A percentile compares a stretch with the other conserved stretches of the same genome.
Evolutionary conservation across 2,329 filamentous ascomycete species (phyloP).

Genomic region (Venturia pyrina): DNA sequence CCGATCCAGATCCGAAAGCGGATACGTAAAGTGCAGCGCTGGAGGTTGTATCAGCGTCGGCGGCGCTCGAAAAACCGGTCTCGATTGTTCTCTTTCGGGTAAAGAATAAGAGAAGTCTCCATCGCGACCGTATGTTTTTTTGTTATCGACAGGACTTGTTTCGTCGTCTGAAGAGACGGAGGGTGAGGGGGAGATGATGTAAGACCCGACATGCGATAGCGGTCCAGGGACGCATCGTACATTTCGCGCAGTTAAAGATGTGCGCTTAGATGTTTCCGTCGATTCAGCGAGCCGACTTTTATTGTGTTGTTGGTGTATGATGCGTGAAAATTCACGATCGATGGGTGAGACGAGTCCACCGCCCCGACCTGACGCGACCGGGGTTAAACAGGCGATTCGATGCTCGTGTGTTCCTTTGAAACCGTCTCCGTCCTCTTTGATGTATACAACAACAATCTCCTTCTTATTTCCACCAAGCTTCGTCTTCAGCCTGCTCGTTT

Average conservation of each 20-base stretch:
- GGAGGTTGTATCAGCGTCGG: too few species aligned
- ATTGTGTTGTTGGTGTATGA: background rate
- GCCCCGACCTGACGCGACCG: background rate
- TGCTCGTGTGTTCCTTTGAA: conserved; percentile 3
- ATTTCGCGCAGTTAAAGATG: background rate
- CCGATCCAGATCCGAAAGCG: too few species aligned
- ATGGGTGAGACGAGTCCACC: background rate
- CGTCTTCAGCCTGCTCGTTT: background rate
- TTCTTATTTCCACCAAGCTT: background rate
- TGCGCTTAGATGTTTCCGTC: background rate
- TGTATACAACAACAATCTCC: background rate
- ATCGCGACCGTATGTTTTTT: background rate
- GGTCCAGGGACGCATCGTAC: background rate
- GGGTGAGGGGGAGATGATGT: conserved; percentile 7
- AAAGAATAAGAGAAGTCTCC: too few species aligned
- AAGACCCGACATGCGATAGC: background rate
- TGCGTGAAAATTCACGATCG: background rate
- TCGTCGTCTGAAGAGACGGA: conserved; percentile 3
- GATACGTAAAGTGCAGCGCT: too few species aligned
- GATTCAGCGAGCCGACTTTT: background rate
- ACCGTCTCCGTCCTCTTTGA: background rate
- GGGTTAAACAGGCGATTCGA: background rate
- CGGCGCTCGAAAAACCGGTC: too few species aligned
- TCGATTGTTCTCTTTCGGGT: too few species aligned
- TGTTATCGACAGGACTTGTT: background rate